These are phyloP conservation scores for Epithele typhae DNA, from an alignment of 768 basidiomycete species.

Conservation along the genomic window DNA sequence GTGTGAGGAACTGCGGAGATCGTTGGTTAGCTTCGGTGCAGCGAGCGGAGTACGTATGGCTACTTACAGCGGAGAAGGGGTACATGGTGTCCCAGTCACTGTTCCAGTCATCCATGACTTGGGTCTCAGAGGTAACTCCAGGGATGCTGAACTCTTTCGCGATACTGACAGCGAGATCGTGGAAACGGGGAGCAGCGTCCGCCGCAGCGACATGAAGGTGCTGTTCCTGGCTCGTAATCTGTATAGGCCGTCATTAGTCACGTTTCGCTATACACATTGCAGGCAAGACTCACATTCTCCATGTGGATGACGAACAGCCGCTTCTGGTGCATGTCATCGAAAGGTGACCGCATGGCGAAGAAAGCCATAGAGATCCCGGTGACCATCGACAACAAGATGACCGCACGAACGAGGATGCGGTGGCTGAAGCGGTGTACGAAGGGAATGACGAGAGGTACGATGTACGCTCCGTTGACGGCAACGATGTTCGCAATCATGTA, in stretches of 20 bases:
- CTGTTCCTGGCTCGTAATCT: conserved; percentile 71
- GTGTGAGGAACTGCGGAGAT: conserved; percentile 65
- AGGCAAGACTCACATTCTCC: conserved; percentile 66
- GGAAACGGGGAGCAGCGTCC: conserved; percentile 78
- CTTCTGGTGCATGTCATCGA: conserved; percentile 85
- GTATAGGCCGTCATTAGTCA: not conserved
- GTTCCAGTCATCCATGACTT: conserved; percentile 72
- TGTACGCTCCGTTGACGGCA: conserved; percentile 49
- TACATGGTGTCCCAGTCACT: conserved; percentile 86
- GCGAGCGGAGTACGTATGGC: not conserved
- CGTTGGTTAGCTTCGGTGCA: not conserved
- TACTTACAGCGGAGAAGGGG: conserved; percentile 68
- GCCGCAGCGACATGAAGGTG: conserved; percentile 78
- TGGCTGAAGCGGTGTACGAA: conserved; percentile 71
- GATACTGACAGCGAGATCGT: conserved; percentile 55
- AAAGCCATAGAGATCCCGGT: conserved; percentile 52
- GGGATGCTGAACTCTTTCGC: conserved; percentile 53
- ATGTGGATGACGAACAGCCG: conserved; percentile 78
- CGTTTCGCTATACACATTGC: no score
- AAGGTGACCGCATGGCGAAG: conserved; percentile 59
- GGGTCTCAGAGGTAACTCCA: conserved; percentile 35
- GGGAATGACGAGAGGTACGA: conserved; percentile 58
- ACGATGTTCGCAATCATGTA: conserved; percentile 83
- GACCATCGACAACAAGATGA: conserved; percentile 42
- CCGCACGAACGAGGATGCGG: conserved; percentile 29